These are phyloP conservation scores for Blastobotrys serpentis DNA, from an alignment of 1,139 yeast species.

Conservation along the genomic window DNA sequence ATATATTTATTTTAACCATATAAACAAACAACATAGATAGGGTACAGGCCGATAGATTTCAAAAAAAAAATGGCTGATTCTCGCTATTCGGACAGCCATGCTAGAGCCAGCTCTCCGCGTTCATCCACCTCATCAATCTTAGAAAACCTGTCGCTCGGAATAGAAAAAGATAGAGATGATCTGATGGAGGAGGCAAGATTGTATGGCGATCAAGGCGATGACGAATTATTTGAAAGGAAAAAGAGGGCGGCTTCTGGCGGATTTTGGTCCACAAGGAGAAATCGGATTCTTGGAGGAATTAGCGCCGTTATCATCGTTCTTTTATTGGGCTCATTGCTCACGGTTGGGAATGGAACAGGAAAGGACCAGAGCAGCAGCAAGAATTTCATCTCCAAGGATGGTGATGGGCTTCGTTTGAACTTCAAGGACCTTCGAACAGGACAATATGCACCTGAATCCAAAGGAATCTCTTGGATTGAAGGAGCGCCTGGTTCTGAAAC, in stretches of 20 bases:
- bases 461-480: slow-evolving; percentile 31
- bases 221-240: background rate
- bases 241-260: background rate
- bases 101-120: slow-evolving; percentile 13
- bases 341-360: background rate
- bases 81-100: slow-evolving; percentile 2
- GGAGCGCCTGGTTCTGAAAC: slow-evolving; percentile 25
- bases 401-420: slow-evolving; percentile 23
- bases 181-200: slow-evolving; percentile 2
- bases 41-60: too few relatives aligned
- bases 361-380: too few relatives aligned
- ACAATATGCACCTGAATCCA: slow-evolving; percentile 23
- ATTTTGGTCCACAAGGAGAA: background rate
- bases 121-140: slow-evolving; percentile 20
- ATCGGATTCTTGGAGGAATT: background rate
- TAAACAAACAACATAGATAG: too few relatives aligned
- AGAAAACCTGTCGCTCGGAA: slow-evolving; percentile 11
- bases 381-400: background rate
- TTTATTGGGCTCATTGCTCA: background rate
- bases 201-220: slow-evolving; percentile 6
- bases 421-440: slow-evolving; percentile 33
- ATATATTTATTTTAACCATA: too few relatives aligned
- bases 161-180: slow-evolving; percentile 7
- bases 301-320: background rate
- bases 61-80: background rate